Evolutionary conservation across 306 rosid genomes (phyloP).

Genomic region (Pterocarpus santalinus): DNA sequence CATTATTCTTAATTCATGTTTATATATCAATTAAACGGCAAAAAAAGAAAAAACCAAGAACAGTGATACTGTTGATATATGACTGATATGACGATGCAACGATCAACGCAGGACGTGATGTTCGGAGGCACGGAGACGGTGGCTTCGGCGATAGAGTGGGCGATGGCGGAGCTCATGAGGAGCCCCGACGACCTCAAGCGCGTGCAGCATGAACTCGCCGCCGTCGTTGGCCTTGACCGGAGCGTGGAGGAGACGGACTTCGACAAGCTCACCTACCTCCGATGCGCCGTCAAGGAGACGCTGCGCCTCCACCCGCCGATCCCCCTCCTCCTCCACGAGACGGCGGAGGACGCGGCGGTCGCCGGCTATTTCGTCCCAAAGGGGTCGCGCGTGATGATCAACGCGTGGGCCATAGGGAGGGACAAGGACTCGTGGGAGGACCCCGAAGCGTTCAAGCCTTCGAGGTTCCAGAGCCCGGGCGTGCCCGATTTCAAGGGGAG

Average conservation of each 20-base stretch:
- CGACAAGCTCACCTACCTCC: conserved; percentile 57
- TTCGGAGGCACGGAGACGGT: conserved; percentile 93
- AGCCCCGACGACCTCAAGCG: conserved; percentile 66
- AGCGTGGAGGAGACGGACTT: conserved; percentile 68
- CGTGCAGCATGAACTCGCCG: conserved; percentile 67
- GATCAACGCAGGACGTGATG: conserved; percentile 75
- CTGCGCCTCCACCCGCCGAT: conserved; percentile 87
- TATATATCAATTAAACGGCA: too few species aligned
- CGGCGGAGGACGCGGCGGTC: conserved; percentile 64
- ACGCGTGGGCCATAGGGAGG: conserved; percentile 78
- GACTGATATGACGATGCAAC: neutral
- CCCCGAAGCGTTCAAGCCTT: conserved; percentile 61
- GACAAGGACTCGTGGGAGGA: conserved; percentile 72
- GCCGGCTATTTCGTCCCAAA: conserved; percentile 65
- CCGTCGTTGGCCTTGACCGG: conserved; percentile 68
- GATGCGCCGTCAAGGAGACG: conserved; percentile 67
- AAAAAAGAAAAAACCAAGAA: too few species aligned
- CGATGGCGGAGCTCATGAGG: conserved; percentile 72
- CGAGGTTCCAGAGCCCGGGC: conserved; percentile 56
- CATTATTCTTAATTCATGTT: too few species aligned
- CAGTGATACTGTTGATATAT: neutral
- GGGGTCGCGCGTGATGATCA: conserved; percentile 74
- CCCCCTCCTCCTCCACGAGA: conserved; percentile 87
- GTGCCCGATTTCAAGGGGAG: conserved; percentile 72
- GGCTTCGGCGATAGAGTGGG: conserved; percentile 89